Conservation (phyloP, 1,284 basidiomycete genomes). For the Pisolithus thermaeus region DNA sequence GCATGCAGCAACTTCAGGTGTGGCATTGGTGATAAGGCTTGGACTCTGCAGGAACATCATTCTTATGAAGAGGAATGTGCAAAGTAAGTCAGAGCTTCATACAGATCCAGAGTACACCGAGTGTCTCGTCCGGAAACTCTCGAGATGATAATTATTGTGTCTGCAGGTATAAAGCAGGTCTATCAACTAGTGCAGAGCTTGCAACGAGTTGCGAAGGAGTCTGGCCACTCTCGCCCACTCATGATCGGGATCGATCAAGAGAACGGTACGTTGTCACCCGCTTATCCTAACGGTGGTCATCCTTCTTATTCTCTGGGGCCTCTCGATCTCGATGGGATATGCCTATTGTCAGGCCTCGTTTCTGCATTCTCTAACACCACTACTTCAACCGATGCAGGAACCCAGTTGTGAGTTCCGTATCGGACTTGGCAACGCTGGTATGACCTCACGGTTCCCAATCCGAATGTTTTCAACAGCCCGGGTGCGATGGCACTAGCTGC, state of each 20-base stretch:
- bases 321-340: neutral
- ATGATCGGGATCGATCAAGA: conserved; percentile 71
- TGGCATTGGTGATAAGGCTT: neutral
- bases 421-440: too few species aligned
- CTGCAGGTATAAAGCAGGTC: conserved; percentile 46
- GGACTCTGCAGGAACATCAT: conserved; percentile 47
- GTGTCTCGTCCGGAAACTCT: too few species aligned
- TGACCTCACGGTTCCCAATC: too few species aligned
- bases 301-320: too few species aligned
- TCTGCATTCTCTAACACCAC: conserved; percentile 60
- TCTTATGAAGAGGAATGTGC: conserved; percentile 62
- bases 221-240: conserved; percentile 50
- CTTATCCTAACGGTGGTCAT: neutral
- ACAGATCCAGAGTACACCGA: too few species aligned
- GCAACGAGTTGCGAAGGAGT: conserved; percentile 49
- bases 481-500: conserved; percentile 69
- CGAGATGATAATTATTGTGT: neutral
- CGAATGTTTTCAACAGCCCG: conserved; percentile 36
- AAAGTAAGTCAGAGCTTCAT: conserved; percentile 33
- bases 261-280: conserved; percentile 39
- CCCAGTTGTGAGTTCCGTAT: conserved; percentile 51
- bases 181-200: conserved; percentile 41
- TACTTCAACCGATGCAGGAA: conserved; percentile 35
- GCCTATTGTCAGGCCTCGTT: conserved; percentile 55
- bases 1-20: neutral